These are phyloP conservation scores for Thecaphora thlaspeos DNA, from an alignment of 1,284 basidiomycete species.

Conservation along the genomic window DNA sequence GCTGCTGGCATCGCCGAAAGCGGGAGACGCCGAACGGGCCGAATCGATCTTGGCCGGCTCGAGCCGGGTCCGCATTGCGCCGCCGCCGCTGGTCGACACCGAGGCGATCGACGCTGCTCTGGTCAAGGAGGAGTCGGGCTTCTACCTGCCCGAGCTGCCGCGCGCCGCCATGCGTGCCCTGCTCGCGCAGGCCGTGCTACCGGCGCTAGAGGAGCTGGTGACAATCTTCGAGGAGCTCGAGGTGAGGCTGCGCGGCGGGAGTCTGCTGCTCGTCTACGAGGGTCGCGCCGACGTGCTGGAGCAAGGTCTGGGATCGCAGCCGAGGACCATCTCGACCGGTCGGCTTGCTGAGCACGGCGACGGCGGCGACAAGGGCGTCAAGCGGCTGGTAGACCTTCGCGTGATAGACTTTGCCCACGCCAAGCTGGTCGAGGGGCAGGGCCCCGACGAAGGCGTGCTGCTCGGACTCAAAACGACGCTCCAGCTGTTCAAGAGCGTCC, in stretches of 20 bases:
- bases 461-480: slow-evolving; percentile 68
- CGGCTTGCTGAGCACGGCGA: slow-evolving; percentile 18
- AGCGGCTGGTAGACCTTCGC: slow-evolving; percentile 64
- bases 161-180: slow-evolving; percentile 60
- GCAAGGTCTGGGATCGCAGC: slow-evolving; percentile 13
- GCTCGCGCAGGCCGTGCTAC: slow-evolving; percentile 62
- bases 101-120: background rate
- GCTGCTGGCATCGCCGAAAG: slow-evolving; percentile 69
- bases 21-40: slow-evolving; percentile 16
- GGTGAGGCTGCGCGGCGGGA: slow-evolving; percentile 77
- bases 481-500: slow-evolving; percentile 1
- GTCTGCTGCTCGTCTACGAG: slow-evolving; percentile 81
- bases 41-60: slow-evolving; percentile 10
- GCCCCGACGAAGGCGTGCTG: slow-evolving; percentile 76
- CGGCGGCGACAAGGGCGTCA: slow-evolving; percentile 56
- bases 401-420: slow-evolving; percentile 96
- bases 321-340: background rate
- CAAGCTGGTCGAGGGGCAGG: slow-evolving; percentile 68
- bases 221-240: slow-evolving; percentile 65
- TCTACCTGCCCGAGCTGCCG: background rate
- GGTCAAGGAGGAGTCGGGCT: background rate
- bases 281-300: slow-evolving; percentile 61
- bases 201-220: slow-evolving; percentile 65
- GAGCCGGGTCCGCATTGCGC: slow-evolving; percentile 1
- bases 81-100: background rate